Evolutionary conservation across 2,329 filamentous ascomycete species (phyloP).

Genomic region (Davidsoniella neocaledoniae): DNA sequence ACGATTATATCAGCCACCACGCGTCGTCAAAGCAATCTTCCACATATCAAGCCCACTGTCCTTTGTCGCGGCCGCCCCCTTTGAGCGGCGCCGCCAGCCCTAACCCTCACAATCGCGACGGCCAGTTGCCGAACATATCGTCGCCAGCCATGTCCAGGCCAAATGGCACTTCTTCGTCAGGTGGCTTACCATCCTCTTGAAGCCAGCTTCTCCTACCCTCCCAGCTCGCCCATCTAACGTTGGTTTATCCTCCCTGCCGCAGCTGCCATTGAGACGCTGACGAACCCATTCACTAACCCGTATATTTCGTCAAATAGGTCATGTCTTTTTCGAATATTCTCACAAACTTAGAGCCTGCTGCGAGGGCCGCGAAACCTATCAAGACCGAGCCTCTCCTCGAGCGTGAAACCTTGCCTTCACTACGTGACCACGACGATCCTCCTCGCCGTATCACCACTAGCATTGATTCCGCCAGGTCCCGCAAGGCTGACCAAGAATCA

Average conservation of each 20-base stretch:
- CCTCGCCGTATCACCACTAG: constrained; percentile 4
- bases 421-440: constrained; percentile 4
- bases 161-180: constrained; percentile 7
- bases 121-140: constrained; percentile 23
- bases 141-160: constrained; percentile 25
- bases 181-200: constrained; percentile 13
- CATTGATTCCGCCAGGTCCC: neutral
- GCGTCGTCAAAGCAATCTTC: constrained; percentile 28
- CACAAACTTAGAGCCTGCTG: constrained; percentile 54
- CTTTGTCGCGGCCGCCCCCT: constrained; percentile 23
- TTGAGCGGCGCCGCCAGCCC: constrained; percentile 11
- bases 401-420: constrained; percentile 7
- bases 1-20: constrained; percentile 26
- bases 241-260: neutral
- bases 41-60: constrained; percentile 32
- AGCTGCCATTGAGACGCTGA: neutral
- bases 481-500: constrained; percentile 3
- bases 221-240: constrained; percentile 7
- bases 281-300: constrained; percentile 4
- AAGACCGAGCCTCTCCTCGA: neutral
- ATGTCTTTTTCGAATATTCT: constrained; percentile 97
- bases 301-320: constrained; percentile 34
- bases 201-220: constrained; percentile 12
- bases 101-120: neutral
- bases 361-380: neutral